These are phyloP conservation scores for Vigna hirtella DNA, from an alignment of 306 rosid genomes.

Conservation along the genomic window DNA sequence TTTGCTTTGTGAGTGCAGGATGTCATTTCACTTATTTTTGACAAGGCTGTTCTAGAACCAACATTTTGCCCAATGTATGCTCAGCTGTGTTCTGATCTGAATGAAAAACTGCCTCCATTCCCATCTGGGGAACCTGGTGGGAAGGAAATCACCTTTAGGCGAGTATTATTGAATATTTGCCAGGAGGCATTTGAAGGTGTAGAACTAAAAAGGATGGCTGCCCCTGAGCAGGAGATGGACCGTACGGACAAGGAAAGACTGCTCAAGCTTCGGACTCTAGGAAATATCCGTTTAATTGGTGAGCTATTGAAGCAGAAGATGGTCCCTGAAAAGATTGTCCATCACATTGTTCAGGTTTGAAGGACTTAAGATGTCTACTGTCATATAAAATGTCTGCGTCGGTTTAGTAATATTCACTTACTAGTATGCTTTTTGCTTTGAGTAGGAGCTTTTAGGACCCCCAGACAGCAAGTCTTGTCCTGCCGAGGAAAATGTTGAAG, in stretches of 20 bases:
- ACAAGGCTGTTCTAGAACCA: slow-evolving; percentile 89
- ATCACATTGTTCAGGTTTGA: slow-evolving; percentile 83
- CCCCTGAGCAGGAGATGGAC: slow-evolving; percentile 79
- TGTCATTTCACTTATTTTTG: slow-evolving; percentile 77
- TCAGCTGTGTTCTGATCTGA: slow-evolving; percentile 72
- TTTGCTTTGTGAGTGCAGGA: slow-evolving; percentile 61
- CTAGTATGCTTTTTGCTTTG: slow-evolving; percentile 14
- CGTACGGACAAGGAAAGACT: slow-evolving; percentile 75
- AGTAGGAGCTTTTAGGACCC: slow-evolving; percentile 78
- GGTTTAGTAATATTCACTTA: slow-evolving; percentile 14
- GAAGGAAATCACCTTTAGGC: slow-evolving; percentile 79
- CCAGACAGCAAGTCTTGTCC: slow-evolving; percentile 65
- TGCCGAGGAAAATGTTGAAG: slow-evolving; percentile 89
- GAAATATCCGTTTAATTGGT: slow-evolving; percentile 86
- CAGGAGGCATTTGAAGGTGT: slow-evolving; percentile 96
- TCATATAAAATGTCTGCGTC: background rate
- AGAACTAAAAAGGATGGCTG: slow-evolving; percentile 72
- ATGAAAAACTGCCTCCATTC: slow-evolving; percentile 74
- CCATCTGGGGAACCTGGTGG: slow-evolving; percentile 86
- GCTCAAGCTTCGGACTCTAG: slow-evolving; percentile 82
- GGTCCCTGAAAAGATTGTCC: slow-evolving; percentile 89
- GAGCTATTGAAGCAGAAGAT: slow-evolving; percentile 93
- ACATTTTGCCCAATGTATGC: slow-evolving; percentile 98
- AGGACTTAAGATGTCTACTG: background rate
- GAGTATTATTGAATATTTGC: slow-evolving; percentile 78